Conservation (phyloP, 2,329 filamentous ascomycete genomes). For the Emericellopsis cladophorae region DNA sequence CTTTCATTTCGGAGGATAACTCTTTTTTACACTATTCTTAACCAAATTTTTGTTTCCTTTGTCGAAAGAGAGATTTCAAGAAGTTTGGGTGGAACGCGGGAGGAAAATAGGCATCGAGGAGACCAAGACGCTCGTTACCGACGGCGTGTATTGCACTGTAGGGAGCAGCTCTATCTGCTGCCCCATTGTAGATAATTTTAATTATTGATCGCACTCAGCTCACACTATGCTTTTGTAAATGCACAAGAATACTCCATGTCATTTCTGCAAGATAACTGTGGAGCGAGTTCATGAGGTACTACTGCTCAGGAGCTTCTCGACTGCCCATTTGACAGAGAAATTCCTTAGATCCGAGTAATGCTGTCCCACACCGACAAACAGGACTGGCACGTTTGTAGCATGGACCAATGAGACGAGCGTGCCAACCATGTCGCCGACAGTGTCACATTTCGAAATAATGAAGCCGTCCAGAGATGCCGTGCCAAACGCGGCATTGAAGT, state of each 20-base stretch:
- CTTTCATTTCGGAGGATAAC: neutral
- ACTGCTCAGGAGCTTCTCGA: slow-evolving; percentile 49
- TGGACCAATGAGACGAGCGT: slow-evolving; percentile 96
- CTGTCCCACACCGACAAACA: slow-evolving; percentile 72
- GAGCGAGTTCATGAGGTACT: slow-evolving; percentile 13
- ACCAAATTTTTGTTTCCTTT: slow-evolving; percentile 2
- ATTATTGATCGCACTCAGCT: too few relatives aligned
- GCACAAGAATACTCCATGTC: too few relatives aligned
- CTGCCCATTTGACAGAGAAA: slow-evolving; percentile 58
- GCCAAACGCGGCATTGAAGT: slow-evolving; percentile 92
- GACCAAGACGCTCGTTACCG: neutral
- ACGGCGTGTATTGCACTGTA: too few relatives aligned
- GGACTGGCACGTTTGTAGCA: slow-evolving; percentile 88
- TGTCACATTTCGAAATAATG: slow-evolving; percentile 97
- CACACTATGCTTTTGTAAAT: too few relatives aligned
- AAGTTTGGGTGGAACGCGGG: neutral
- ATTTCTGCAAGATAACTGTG: too few relatives aligned
- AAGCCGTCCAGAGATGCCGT: slow-evolving; percentile 78
- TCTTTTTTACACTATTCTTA: neutral
- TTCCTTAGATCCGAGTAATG: slow-evolving; percentile 57
- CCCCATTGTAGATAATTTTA: too few relatives aligned
- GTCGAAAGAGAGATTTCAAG: neutral
- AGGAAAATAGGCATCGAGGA: neutral
- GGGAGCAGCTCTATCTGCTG: too few relatives aligned
- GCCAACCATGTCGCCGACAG: slow-evolving; percentile 96